Conservation (phyloP, 1,284 basidiomycete genomes). For the Thelephora terrestris region DNA sequence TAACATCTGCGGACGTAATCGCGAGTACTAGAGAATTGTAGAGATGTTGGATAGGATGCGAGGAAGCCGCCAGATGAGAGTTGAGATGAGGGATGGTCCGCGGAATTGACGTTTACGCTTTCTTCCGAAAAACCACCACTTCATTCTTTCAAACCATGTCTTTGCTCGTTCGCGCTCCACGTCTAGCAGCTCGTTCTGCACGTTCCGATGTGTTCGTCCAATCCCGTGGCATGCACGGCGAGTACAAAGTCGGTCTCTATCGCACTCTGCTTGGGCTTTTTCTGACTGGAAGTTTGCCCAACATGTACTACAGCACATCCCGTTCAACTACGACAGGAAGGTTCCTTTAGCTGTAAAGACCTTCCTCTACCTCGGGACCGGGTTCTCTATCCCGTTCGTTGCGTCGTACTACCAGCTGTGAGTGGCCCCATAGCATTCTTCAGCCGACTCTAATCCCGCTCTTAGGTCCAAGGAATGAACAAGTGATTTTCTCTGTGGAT, state of each 20-base stretch:
- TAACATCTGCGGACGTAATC: neutral
- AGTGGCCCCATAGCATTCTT: conserved; percentile 18
- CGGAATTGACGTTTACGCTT: no score
- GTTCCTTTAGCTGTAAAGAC: conserved; percentile 49
- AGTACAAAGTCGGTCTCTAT: conserved; percentile 45
- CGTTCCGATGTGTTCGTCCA: conserved; percentile 16
- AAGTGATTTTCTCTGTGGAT: no score
- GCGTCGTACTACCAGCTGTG: conserved; percentile 59
- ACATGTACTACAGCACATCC: conserved; percentile 43
- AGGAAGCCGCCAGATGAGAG: no score
- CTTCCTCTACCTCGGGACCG: conserved; percentile 38
- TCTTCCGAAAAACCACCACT: no score
- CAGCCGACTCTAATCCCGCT: no score
- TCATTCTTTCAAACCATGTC: conserved; percentile 5
- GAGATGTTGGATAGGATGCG: no score
- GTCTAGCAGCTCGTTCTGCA: conserved; percentile 17
- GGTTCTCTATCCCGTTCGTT: conserved; percentile 59
- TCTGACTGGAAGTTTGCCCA: neutral
- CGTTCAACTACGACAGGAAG: conserved; percentile 54
- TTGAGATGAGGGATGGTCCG: no score
- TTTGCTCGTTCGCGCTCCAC: conserved; percentile 22
- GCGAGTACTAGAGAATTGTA: no score
- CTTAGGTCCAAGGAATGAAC: no score
- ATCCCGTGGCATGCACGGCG: conserved; percentile 31
- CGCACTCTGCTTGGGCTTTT: neutral